Evolutionary conservation across 1,139 yeast species (phyloP).

Genomic region (Saccharomyces hybrid): DNA sequence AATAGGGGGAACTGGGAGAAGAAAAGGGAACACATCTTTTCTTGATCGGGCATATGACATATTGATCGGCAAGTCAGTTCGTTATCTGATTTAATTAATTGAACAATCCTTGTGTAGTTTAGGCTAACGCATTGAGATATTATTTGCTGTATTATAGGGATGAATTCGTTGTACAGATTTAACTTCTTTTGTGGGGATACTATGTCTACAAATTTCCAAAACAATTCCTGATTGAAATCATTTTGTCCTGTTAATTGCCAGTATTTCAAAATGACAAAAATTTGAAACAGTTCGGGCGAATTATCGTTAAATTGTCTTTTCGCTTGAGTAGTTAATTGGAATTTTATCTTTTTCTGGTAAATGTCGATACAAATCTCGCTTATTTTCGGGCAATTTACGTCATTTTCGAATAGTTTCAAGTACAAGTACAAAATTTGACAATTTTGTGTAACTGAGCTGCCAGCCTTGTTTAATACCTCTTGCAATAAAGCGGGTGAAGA

Average conservation of each 20-base stretch:
- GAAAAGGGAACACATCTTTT: not conserved
- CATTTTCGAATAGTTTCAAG: not conserved
- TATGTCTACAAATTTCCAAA: not conserved
- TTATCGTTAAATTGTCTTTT: not conserved
- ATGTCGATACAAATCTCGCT: not conserved
- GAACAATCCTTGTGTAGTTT: not conserved
- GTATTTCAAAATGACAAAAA: not conserved
- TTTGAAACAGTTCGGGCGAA: not conserved
- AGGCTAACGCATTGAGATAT: not conserved
- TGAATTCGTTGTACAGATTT: not conserved
- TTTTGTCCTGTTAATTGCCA: not conserved
- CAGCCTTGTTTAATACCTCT: not conserved
- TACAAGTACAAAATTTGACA: constrained; percentile 1
- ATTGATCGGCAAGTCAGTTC: not conserved
- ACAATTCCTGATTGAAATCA: not conserved
- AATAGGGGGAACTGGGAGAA: not conserved
- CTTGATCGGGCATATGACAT: not conserved
- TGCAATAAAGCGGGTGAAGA: not conserved
- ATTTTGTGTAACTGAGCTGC: not conserved
- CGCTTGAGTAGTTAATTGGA: not conserved
- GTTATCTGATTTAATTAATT: not conserved
- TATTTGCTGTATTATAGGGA: not conserved
- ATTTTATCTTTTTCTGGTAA: not conserved
- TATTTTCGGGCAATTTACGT: not conserved
- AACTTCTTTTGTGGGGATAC: not conserved